Base-by-base conservation (phyloP, 805 yeast species). In the Schwanniomyces vanrijiae region DNA sequence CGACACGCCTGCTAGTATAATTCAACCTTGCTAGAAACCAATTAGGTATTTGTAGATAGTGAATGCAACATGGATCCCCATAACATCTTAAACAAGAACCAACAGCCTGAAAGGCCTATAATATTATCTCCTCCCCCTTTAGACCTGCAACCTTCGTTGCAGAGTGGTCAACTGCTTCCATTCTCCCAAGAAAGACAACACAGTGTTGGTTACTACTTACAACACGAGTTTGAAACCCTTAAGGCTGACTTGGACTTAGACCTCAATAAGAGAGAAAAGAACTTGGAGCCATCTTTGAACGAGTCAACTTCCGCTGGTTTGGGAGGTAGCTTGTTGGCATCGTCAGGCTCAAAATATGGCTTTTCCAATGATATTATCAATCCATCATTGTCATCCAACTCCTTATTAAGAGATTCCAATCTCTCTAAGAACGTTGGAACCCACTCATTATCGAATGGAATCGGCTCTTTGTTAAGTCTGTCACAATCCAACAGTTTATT, bases 201-300 rank as follows among this genome's bases (percentile, higher is more conserved):
- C 53, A 68, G 74, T 52, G 78, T 73, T 20, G 76, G 77, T 6
- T 73, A 66, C 58, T 71, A 73, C 55, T 64, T 73, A 55, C 76
- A 73, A 55, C 76, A 73, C 43, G 78, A 73, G 56, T 73, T 73
- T 52, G 76, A 73, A 51, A 72, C 77, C n/a, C 60, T 73, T 47
- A 72, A 69, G 44, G 72, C 70, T 16, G 77, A 73, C 53, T 67
- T 73, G 62, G 76, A 73, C 54, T 64, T 73, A 59, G 78, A 73
- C 58, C 63, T 73, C 56, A 65, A 57, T 45, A 55, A 57, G 21
- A 45, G 43, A 22, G 38, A 45, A 20, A 41, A 37, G 40, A 43
- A 43, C 25, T 21, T 31, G 31, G 37, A 28, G 45, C 54, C 51
- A 45, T 35, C 37, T 16, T 42, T 44, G 11, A 43, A 40, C 40